A percentile compares a stretch with the other conserved stretches of the same genome.
Evolutionary conservation across 345 rosid genomes (phyloP).

Genomic region (Aethionema arabicum): DNA sequence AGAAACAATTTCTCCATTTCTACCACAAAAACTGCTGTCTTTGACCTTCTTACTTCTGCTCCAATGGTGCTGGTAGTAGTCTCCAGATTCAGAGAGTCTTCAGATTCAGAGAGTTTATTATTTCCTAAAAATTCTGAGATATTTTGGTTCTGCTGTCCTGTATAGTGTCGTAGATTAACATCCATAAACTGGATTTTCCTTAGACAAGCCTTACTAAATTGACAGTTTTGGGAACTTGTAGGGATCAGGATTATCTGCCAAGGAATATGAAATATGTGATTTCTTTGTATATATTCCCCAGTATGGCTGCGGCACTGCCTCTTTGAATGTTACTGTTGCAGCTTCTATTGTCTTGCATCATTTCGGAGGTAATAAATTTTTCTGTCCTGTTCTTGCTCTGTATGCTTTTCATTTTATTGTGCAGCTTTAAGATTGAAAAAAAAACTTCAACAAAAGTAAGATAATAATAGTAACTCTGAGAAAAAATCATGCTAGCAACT

Average conservation of each 20-base stretch:
- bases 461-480: background rate
- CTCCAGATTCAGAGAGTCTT: no score
- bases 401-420: background rate
- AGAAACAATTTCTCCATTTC: no score
- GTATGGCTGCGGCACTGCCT: constrained; percentile 92
- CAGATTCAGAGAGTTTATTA: no score
- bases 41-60: no score
- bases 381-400: background rate
- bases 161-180: no score
- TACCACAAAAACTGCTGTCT: no score
- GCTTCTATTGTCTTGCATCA: constrained; percentile 96
- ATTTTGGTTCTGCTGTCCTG: no score
- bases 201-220: background rate
- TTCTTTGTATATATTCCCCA: constrained; percentile 91
- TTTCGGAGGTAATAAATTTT: constrained; percentile 98
- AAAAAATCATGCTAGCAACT: background rate
- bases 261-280: constrained; percentile 90
- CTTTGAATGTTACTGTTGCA: constrained; percentile 90
- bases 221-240: constrained; percentile 23
- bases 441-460: background rate
- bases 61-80: no score
- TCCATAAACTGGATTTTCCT: no score
- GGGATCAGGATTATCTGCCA: constrained; percentile 92
- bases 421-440: background rate
- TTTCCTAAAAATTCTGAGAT: no score